Evolutionary conservation across 2,329 filamentous ascomycete species (phyloP).

Genomic region (Conoideocrella luteorostrata): DNA sequence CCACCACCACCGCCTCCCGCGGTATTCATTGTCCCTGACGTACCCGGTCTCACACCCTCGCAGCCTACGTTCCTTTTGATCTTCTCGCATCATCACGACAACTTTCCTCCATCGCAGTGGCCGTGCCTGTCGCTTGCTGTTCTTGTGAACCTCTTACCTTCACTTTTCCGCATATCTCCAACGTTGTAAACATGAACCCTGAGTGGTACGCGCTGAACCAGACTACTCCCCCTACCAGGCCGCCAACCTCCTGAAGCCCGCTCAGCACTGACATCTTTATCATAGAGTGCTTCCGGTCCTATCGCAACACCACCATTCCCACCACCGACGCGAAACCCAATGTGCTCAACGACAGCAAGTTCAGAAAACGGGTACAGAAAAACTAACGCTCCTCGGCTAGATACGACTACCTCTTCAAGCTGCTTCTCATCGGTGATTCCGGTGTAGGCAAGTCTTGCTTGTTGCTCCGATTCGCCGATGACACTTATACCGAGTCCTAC

Average conservation of each 20-base stretch:
- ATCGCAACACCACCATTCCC: background rate
- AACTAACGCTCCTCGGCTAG: conserved; percentile 41
- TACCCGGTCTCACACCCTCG: conserved; percentile 20
- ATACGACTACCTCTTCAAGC: conserved; percentile 99
- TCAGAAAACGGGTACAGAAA: background rate
- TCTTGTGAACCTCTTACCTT: conserved; percentile 2
- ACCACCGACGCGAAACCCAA: background rate
- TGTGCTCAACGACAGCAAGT: background rate
- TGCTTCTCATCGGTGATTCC: conserved; percentile 99
- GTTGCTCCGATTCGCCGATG: conserved; percentile 94
- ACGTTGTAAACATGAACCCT: conserved; percentile 69
- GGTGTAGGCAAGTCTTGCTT: conserved; percentile 99
- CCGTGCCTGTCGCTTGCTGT: background rate
- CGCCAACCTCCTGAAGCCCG: conserved; percentile 23
- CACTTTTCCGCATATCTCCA: conserved; percentile 4
- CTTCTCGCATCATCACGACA: conserved; percentile 20
- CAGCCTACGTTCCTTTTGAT: conserved; percentile 19
- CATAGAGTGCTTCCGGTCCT: conserved; percentile 4
- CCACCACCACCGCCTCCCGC: conserved; percentile 13
- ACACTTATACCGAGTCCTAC: conserved; percentile 99
- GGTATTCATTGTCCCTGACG: conserved; percentile 27
- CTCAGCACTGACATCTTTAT: conserved; percentile 7
- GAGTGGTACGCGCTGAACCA: conserved; percentile 67
- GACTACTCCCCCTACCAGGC: conserved; percentile 20
- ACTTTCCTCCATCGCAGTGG: conserved; percentile 14